A percentile compares a stretch with the other conserved stretches of the same genome.
phyloP scores from a whole-genome alignment of 1,284 basidiomycete species.

The Pyrrhoderma noxium region DNA sequence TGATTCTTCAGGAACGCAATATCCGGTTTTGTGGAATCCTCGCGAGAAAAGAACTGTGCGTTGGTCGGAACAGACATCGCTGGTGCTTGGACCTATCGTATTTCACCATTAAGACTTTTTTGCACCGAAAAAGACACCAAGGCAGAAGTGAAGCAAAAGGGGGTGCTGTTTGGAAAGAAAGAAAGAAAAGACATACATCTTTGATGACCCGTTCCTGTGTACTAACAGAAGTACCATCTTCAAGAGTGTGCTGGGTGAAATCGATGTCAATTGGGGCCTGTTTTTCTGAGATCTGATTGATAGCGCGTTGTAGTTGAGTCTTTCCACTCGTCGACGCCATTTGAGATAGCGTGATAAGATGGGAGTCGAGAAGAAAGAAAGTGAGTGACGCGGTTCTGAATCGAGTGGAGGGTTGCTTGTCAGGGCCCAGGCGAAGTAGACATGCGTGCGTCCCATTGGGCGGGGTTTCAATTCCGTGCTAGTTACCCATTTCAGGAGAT shows the following conservation, averaged over 20 bases:
- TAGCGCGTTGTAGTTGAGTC: conserved; percentile 63
- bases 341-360: neutral
- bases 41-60: conserved; percentile 87
- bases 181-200: conserved; percentile 47
- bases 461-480: conserved; percentile 17
- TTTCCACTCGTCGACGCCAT: conserved; percentile 20
- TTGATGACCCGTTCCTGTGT: conserved; percentile 83
- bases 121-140: neutral
- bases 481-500: neutral
- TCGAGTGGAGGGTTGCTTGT: neutral
- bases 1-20: conserved; percentile 98
- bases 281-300: conserved; percentile 66
- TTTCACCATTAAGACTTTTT: neutral
- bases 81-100: conserved; percentile 82
- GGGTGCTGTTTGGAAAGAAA: neutral
- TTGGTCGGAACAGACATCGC: conserved; percentile 90
- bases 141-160: too few relatives aligned
- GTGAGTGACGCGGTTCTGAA: conserved; percentile 1
- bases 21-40: conserved; percentile 85
- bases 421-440: neutral
- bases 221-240: conserved; percentile 81
- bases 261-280: conserved; percentile 66
- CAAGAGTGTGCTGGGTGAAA: conserved; percentile 84
- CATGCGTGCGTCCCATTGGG: conserved; percentile 1
- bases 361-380: conserved; percentile 6